Conservation (phyloP, 1,284 basidiomycete species). For the Sporisorium exsertum region DNA sequence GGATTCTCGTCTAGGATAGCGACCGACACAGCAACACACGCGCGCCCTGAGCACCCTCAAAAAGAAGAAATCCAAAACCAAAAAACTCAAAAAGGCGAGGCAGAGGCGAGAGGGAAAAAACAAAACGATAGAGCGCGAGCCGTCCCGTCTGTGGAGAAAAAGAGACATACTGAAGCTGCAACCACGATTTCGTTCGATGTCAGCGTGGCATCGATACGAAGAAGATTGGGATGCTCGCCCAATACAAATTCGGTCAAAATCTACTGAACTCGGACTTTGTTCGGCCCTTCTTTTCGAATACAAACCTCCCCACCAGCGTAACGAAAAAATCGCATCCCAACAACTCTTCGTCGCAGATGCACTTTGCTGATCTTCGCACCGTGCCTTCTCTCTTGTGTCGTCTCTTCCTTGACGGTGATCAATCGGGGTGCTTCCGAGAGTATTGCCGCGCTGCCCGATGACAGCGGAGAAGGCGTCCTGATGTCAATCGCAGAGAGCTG, state of each 20-base stretch:
- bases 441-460: background rate
- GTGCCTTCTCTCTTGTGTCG: too few relatives aligned
- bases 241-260: constrained; percentile 1
- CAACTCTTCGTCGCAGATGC: background rate
- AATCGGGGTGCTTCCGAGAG: background rate
- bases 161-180: constrained; percentile 21
- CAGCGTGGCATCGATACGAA: constrained; percentile 6
- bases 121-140: constrained; percentile 4
- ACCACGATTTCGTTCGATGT: background rate
- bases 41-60: background rate
- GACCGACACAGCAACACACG: constrained; percentile 6
- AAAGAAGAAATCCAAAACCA: background rate
- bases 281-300: constrained; percentile 18
- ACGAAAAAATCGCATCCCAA: constrained; percentile 5
- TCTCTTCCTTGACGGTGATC: background rate
- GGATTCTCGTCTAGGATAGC: background rate
- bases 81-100: background rate
- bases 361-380: background rate
- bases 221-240: constrained; percentile 17
- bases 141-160: constrained; percentile 5
- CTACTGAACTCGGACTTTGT: constrained; percentile 27
- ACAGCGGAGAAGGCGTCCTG: background rate
- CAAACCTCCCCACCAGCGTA: background rate
- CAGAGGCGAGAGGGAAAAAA: constrained; percentile 4
- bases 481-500: too few relatives aligned